Conservation (phyloP, 805 yeast species). For the Ogataea populi-albae region DNA sequence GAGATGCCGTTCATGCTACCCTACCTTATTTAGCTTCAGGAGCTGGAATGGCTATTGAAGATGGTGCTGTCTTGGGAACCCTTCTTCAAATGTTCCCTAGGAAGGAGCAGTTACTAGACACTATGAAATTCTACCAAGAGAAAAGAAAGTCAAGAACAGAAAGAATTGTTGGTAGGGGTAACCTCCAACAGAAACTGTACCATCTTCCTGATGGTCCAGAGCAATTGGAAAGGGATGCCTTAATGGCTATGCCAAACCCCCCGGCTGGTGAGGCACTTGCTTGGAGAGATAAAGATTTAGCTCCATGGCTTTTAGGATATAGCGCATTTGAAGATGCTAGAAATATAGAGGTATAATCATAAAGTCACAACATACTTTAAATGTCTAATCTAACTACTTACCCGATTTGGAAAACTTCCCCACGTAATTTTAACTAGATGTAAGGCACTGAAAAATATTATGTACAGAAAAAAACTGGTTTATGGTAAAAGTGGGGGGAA, state of each 20-base stretch:
- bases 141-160: conserved; percentile 29
- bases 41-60: conserved; percentile 36
- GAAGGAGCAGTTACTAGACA: conserved; percentile 21
- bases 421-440: no score
- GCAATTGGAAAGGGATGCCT: conserved; percentile 26
- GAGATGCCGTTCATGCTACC: conserved; percentile 36
- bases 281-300: conserved; percentile 30
- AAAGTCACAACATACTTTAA: no score
- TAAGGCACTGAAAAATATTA: no score
- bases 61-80: conserved; percentile 31
- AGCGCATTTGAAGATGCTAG: conserved; percentile 28
- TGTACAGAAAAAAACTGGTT: no score
- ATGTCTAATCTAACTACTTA: no score
- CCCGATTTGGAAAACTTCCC: no score
- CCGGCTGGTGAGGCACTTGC: conserved; percentile 22
- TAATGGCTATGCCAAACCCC: conserved; percentile 15
- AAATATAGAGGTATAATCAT: conserved; percentile 3
- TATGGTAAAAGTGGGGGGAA: no score
- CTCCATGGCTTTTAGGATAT: conserved; percentile 29
- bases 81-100: conserved; percentile 18
- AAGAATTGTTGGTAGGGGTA: conserved; percentile 24
- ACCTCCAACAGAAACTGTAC: conserved; percentile 22
- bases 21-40: conserved; percentile 34
- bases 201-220: conserved; percentile 31
- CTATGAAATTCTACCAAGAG: conserved; percentile 19